A percentile compares a stretch with the other conserved stretches of the same genome.
Conservation (phyloP, 129 eudicot species). For the Rutidosis leptorrhynchoides region DNA sequence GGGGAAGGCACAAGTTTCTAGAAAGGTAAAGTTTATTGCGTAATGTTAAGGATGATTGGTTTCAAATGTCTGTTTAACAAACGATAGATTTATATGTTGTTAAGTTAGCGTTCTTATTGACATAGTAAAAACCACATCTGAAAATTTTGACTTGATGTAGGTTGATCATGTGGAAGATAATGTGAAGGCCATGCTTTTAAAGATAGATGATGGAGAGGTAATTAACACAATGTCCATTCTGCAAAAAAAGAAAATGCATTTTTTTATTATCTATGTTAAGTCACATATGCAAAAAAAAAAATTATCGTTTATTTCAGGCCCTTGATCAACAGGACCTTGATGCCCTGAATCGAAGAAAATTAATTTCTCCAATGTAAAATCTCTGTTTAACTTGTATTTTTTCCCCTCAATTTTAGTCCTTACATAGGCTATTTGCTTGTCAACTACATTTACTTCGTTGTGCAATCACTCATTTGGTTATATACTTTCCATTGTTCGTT, state of each 20-base stretch:
- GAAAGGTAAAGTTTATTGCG: slow-evolving; percentile 59
- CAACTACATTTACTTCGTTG: too few relatives aligned
- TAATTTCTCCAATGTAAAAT: slow-evolving; percentile 25
- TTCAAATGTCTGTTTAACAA: background rate
- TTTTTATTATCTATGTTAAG: background rate
- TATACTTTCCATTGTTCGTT: background rate
- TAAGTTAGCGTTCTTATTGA: background rate
- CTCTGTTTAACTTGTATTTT: too few relatives aligned
- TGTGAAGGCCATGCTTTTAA: slow-evolving; percentile 62
- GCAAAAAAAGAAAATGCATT: background rate
- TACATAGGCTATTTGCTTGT: background rate
- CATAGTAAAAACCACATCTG: background rate
- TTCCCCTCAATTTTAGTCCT: too few relatives aligned
- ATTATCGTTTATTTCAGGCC: slow-evolving; percentile 52
- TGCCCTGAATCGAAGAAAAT: slow-evolving; percentile 78
- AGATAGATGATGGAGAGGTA: slow-evolving; percentile 74
- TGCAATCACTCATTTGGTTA: background rate
- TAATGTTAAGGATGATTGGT: background rate
- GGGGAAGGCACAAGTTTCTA: slow-evolving; percentile 53
- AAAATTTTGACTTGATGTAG: slow-evolving; percentile 33
- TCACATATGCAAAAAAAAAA: slow-evolving; percentile 34
- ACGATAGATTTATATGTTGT: background rate
- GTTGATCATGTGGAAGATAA: slow-evolving; percentile 63
- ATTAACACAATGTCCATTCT: background rate
- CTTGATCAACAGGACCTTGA: slow-evolving; percentile 50